A percentile compares a stretch with the other conserved stretches of the same genome.
Evolutionary conservation across 257 asterid species (phyloP).

Genomic region (Eucommia ulmoides): DNA sequence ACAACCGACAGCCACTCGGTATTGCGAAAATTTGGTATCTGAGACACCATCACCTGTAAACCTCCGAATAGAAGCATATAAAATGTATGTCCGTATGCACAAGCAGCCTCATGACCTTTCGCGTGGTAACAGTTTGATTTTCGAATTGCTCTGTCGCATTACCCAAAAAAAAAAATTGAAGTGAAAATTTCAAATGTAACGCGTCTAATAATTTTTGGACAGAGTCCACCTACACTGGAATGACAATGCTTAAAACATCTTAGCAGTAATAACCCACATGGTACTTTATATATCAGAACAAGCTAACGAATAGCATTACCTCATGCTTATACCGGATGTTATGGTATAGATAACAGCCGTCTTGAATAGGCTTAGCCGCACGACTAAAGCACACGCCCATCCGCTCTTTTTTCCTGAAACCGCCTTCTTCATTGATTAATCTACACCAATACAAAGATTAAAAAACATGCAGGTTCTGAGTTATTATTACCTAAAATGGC

Average conservation of each 20-base stretch:
- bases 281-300: neutral
- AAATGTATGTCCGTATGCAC: slow-evolving; percentile 27
- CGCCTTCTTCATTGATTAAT: too few species aligned
- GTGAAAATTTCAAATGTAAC: too few species aligned
- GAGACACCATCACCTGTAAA: slow-evolving; percentile 52
- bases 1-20: slow-evolving; percentile 68
- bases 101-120: slow-evolving; percentile 54
- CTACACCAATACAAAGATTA: too few species aligned
- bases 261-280: neutral
- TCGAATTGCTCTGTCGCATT: slow-evolving; percentile 55
- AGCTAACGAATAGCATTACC: slow-evolving; percentile 17
- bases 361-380: slow-evolving; percentile 33
- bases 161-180: neutral
- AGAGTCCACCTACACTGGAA: neutral
- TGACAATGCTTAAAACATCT: too few species aligned
- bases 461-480: neutral
- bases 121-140: slow-evolving; percentile 69
- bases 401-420: slow-evolving; percentile 41
- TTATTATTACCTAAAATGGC: slow-evolving; percentile 37
- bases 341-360: slow-evolving; percentile 48
- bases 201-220: too few species aligned
- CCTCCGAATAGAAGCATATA: slow-evolving; percentile 59
- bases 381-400: slow-evolving; percentile 36
- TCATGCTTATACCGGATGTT: slow-evolving; percentile 48
- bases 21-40: slow-evolving; percentile 60